These are phyloP conservation scores for Streptanthus diversifolius DNA, from an alignment of 345 rosid species.

Conservation along the genomic window DNA sequence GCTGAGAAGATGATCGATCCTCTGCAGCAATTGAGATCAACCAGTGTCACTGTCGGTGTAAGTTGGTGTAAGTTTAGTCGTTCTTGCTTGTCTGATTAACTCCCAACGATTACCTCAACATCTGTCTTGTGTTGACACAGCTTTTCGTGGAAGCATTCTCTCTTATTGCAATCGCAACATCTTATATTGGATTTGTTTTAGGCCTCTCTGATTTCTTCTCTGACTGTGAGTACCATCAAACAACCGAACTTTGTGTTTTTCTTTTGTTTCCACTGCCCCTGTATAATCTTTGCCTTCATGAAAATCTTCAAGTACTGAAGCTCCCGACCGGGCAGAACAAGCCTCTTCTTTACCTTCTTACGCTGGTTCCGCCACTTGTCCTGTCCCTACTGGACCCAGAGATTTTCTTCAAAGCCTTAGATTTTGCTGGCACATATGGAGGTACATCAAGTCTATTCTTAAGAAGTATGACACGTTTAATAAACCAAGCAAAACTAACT, in stretches of 20 bases:
- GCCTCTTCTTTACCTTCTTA: slow-evolving; percentile 65
- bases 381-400: slow-evolving; percentile 80
- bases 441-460: slow-evolving; percentile 41
- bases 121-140: slow-evolving; percentile 42
- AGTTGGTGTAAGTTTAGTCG: slow-evolving; percentile 58
- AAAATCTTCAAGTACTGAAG: slow-evolving; percentile 52
- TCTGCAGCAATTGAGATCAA: slow-evolving; percentile 63
- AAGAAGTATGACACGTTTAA: background rate
- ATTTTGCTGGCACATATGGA: slow-evolving; percentile 95
- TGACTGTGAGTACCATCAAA: slow-evolving; percentile 57
- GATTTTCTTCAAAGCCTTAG: slow-evolving; percentile 90
- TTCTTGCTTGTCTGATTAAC: slow-evolving; percentile 2
- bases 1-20: slow-evolving; percentile 61
- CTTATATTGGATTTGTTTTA: slow-evolving; percentile 80
- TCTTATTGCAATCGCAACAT: slow-evolving; percentile 83
- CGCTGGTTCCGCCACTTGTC: slow-evolving; percentile 69
- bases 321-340: slow-evolving; percentile 57
- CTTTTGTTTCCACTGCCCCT: background rate
- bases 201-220: slow-evolving; percentile 90
- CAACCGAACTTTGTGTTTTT: background rate
- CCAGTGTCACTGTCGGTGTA: slow-evolving; percentile 40
- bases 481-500: background rate
- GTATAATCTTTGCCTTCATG: background rate
- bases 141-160: slow-evolving; percentile 81
- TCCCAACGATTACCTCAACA: slow-evolving; percentile 2